Conservation (phyloP, 2,329 filamentous ascomycete species). For the Beauveria brongniartii region DNA sequence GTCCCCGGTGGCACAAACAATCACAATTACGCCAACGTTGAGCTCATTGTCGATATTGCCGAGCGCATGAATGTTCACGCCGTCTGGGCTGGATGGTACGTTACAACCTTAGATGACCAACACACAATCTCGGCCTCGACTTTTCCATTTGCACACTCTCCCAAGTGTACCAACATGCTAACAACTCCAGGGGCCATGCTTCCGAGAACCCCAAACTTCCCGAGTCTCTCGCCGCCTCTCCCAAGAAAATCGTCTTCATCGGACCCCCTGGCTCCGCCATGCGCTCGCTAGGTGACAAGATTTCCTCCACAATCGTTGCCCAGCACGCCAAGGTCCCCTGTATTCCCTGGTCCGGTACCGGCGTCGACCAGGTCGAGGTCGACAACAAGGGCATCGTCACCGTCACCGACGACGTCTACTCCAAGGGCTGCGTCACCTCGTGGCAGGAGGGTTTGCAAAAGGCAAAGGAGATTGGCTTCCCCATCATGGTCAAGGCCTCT, state of each 20-base stretch:
- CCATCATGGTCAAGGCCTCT: slow-evolving; percentile 99
- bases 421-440: slow-evolving; percentile 82
- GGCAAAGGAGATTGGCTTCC: slow-evolving; percentile 89
- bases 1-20: slow-evolving; percentile 98
- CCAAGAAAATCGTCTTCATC: slow-evolving; percentile 99
- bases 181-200: slow-evolving; percentile 69
- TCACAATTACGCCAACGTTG: slow-evolving; percentile 99
- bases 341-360: slow-evolving; percentile 98
- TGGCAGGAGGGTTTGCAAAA: slow-evolving; percentile 84
- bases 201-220: slow-evolving; percentile 98
- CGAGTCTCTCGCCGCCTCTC: slow-evolving; percentile 89
- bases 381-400: slow-evolving; percentile 85
- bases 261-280: slow-evolving; percentile 96
- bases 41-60: slow-evolving; percentile 96
- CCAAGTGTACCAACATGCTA: neutral
- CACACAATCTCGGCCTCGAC: neutral
- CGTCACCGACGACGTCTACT: slow-evolving; percentile 76
- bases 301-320: slow-evolving; percentile 97
- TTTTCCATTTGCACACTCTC: too few relatives aligned
- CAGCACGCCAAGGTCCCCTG: slow-evolving; percentile 94
- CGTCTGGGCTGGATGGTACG: slow-evolving; percentile 97
- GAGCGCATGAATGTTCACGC: slow-evolving; percentile 98
- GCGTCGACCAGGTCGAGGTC: slow-evolving; percentile 71
- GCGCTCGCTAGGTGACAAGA: slow-evolving; percentile 98
- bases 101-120: neutral